phyloP scores from a whole-genome alignment of 352 stramenopile genomes.

The Phytopythium cucurbitacearum region DNA sequence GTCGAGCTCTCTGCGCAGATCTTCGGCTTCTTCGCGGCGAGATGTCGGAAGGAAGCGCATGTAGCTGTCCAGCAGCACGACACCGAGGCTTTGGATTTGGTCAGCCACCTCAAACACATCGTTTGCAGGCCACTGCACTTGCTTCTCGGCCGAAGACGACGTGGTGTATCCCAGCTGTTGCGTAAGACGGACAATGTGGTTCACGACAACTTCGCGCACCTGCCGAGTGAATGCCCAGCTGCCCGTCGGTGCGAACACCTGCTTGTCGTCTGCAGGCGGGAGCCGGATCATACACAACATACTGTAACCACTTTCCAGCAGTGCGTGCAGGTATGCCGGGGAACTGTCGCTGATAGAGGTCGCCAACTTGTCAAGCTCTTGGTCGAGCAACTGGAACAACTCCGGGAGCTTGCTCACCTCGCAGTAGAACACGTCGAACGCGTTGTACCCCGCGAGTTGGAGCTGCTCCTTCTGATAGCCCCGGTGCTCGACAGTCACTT shows the following conservation, averaged over 20 bases:
- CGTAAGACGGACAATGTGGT: constrained; percentile 60
- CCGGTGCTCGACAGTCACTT: constrained; percentile 62
- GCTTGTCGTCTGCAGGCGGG: constrained; percentile 8
- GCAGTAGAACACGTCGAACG: constrained; percentile 87
- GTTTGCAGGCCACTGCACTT: constrained; percentile 40
- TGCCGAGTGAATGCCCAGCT: constrained; percentile 53
- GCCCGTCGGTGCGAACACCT: constrained; percentile 20
- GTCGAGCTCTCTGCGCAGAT: constrained; percentile 55
- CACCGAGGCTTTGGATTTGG: constrained; percentile 55
- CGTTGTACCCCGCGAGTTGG: constrained; percentile 73
- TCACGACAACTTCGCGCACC: constrained; percentile 57
- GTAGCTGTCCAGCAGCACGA: constrained; percentile 51
- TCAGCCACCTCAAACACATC: constrained; percentile 65
- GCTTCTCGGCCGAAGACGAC: constrained; percentile 12
- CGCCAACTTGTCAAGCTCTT: constrained; percentile 48
- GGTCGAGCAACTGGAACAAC: constrained; percentile 50
- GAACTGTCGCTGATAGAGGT: constrained; percentile 60
- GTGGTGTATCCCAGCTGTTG: constrained; percentile 42
- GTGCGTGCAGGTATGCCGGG: constrained; percentile 46
- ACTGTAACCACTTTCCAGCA: constrained; percentile 62
- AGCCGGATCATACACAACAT: constrained; percentile 68
- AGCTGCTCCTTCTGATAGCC: constrained; percentile 80
- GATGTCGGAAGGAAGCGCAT: constrained; percentile 35
- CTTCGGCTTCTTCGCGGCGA: constrained; percentile 39
- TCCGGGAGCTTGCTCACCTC: constrained; percentile 80